A percentile compares a stretch with the other conserved stretches of the same genome.
Conservation (phyloP, 371 early-diverging fungal genomes). For the Nematocida homosporus region DNA sequence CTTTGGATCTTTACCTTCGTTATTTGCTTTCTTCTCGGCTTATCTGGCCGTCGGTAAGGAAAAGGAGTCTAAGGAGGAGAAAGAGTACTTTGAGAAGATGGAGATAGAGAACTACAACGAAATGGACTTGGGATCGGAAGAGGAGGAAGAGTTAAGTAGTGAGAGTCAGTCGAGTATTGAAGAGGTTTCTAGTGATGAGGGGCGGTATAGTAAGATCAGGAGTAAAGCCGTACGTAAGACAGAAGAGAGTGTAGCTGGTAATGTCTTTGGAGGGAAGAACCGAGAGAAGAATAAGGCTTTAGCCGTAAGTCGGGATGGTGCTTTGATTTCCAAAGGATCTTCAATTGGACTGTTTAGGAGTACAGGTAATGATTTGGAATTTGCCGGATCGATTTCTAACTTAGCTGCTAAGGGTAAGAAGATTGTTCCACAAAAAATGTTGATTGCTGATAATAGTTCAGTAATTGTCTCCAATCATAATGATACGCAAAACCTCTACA, state of each 20-base stretch:
- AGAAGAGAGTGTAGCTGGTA: conserved; percentile 34
- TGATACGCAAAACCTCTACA: conserved; percentile 72
- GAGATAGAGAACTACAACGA: conserved; percentile 60
- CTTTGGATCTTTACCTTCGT: conserved; percentile 58
- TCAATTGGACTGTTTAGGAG: conserved; percentile 67
- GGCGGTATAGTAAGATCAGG: not conserved
- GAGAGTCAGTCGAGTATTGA: not conserved
- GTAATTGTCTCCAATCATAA: conserved; percentile 60
- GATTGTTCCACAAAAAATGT: conserved; percentile 60
- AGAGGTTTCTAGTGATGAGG: conserved; percentile 21
- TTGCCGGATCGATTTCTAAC: conserved; percentile 61
- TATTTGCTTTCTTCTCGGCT: conserved; percentile 64
- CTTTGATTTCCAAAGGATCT: conserved; percentile 67
- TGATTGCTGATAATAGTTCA: conserved; percentile 54
- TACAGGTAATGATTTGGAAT: conserved; percentile 60
- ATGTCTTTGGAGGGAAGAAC: conserved; percentile 45
- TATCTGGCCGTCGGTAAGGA: conserved; percentile 56
- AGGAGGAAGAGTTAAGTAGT: conserved; percentile 32
- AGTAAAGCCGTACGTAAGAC: conserved; percentile 45
- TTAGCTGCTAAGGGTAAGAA: conserved; percentile 45
- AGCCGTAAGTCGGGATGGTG: conserved; percentile 57
- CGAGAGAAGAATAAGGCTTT: conserved; percentile 62
- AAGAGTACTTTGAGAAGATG: conserved; percentile 52
- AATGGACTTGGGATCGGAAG: conserved; percentile 41
- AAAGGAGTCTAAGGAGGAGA: conserved; percentile 28